These are phyloP conservation scores for Monilinia polystroma DNA, from an alignment of 2,329 filamentous ascomycete genomes.

Conservation along the genomic window DNA sequence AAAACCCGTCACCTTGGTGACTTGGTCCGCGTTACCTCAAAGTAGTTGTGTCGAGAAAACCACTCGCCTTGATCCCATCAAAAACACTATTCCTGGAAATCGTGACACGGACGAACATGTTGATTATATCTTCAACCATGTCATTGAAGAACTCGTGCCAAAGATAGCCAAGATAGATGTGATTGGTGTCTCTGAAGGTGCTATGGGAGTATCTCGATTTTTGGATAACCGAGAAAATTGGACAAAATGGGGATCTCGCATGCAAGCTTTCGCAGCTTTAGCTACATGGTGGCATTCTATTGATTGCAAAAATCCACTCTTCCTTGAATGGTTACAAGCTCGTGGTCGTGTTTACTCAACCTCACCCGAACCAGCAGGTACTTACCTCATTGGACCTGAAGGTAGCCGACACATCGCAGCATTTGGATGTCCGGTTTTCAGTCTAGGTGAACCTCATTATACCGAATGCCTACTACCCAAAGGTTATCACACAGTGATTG, in stretches of 20 bases:
- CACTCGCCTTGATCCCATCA: slow-evolving; percentile 49
- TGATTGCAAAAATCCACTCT: slow-evolving; percentile 41
- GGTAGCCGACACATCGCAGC: slow-evolving; percentile 41
- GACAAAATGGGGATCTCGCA: slow-evolving; percentile 44
- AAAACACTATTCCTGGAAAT: slow-evolving; percentile 65
- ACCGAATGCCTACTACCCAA: slow-evolving; percentile 62
- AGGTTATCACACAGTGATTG: slow-evolving; percentile 54
- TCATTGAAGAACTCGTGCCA: slow-evolving; percentile 53
- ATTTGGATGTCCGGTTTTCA: slow-evolving; percentile 66
- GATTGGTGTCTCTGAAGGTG: slow-evolving; percentile 68
- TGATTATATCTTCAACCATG: slow-evolving; percentile 61
- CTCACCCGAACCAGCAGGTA: slow-evolving; percentile 52
- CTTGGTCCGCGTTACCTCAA: slow-evolving; percentile 60
- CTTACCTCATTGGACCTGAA: slow-evolving; percentile 52
- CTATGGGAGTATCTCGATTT: slow-evolving; percentile 56
- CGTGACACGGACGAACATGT: slow-evolving; percentile 60
- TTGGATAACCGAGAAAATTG: slow-evolving; percentile 57
- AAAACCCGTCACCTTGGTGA: slow-evolving; percentile 57
- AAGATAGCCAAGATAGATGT: slow-evolving; percentile 61
- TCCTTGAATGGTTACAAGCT: slow-evolving; percentile 15
- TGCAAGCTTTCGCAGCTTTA: slow-evolving; percentile 52
- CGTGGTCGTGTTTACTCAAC: slow-evolving; percentile 61
- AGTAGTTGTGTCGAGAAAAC: slow-evolving; percentile 60
- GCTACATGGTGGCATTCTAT: slow-evolving; percentile 47
- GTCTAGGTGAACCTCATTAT: slow-evolving; percentile 60